Base-by-base conservation (phyloP, 176 grass and related monocot species). In the Cymbopogon citratus region DNA sequence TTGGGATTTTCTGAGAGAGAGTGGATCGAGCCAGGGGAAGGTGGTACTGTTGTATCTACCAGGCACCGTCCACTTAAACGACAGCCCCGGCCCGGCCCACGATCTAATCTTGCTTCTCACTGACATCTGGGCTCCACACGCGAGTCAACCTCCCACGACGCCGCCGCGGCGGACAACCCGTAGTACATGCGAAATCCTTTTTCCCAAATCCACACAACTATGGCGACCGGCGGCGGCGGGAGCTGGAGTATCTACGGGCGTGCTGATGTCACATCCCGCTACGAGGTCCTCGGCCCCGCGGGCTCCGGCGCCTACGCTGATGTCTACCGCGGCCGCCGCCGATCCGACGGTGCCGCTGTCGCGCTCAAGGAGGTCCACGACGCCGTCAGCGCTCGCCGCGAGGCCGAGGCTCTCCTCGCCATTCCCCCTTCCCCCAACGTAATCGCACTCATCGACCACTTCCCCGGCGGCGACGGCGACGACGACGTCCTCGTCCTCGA, bases 311-410 rank as follows among this genome's bases (percentile, higher is more conserved):
- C 95, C 11, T 98, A 98, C 76, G 92, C 95, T 9, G 95, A 98
- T 76, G 95, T 98, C 29, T 98, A 98, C 86, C 92, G 88, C 29
- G 92, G 81, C 66, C 90, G 90, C 68, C 95, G 95, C 66, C 92
- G 85, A 56, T 98, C 92, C 67, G 92, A 95, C 80, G 87, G 90
- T 45, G 81, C 91, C 39, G 2, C 39, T 5, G 92, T 95, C 39
- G 95, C 95, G 28, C 88, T 98, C 63, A 98, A 98, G 79, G 95
- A 98, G 84, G 81, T 98, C 63, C 95, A 98, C 76, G 95, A 98
- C 75, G 65, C 85, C n/a, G 78, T 87, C 75, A 94, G 95, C 82
- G 90, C 95, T 28, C 83, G 87, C 56, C 85, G 95, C 36, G 95
- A 98, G 86, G 88, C 85, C 71, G 95, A 95, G 62, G 90, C 95